Evolutionary conservation across 306 rosid species (phyloP).

Genomic region (Castanopsis chinensis): DNA sequence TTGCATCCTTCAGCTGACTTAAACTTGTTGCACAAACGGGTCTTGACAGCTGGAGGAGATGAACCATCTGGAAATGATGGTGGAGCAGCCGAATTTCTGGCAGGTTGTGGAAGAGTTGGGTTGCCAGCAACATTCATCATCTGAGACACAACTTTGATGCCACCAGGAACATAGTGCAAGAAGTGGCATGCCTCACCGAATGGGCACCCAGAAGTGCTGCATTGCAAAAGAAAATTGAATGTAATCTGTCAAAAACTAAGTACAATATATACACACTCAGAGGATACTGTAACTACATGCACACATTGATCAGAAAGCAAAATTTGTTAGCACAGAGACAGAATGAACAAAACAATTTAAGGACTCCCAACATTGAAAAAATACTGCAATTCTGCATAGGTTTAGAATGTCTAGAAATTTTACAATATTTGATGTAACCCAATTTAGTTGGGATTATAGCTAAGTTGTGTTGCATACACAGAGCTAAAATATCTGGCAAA

Average conservation of each 20-base stretch:
- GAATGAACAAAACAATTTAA: too few species aligned
- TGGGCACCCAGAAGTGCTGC: constrained; percentile 96
- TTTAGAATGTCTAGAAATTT: neutral
- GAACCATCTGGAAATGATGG: constrained; percentile 72
- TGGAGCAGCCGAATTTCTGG: constrained; percentile 50
- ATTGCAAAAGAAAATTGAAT: constrained; percentile 17
- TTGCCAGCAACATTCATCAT: constrained; percentile 51
- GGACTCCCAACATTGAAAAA: neutral
- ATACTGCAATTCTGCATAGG: neutral
- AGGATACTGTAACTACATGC: neutral
- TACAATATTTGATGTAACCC: neutral
- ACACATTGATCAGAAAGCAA: neutral
- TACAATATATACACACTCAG: neutral
- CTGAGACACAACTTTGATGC: constrained; percentile 72
- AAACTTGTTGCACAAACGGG: constrained; percentile 76
- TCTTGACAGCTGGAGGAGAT: constrained; percentile 74
- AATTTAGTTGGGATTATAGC: neutral
- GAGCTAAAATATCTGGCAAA: neutral
- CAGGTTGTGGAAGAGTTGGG: constrained; percentile 44
- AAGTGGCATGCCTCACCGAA: constrained; percentile 92
- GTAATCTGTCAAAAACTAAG: neutral
- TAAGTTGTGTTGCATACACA: neutral
- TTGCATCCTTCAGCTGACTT: constrained; percentile 83
- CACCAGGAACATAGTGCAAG: constrained; percentile 86
- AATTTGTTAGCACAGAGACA: neutral